Percentiles rank a stretch among this genome's conserved stretches.
phyloP scores from a whole-genome alignment of 495 filamentous ascomycete genomes.

The Lophiotrema nucula region DNA sequence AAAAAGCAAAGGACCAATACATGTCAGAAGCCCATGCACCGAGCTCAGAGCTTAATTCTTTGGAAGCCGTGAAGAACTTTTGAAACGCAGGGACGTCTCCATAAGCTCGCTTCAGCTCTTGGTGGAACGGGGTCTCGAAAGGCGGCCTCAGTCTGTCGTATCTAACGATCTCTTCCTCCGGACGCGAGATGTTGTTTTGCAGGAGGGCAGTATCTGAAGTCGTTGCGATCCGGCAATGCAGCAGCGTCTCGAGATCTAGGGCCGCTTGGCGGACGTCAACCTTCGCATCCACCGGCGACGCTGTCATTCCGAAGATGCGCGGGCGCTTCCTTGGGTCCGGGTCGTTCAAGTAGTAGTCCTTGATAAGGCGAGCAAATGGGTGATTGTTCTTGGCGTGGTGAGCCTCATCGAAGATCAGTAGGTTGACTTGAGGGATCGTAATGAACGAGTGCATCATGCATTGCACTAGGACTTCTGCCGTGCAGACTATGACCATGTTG shows the following conservation, averaged over 20 bases:
- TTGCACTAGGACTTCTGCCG: constrained; percentile 78
- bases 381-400: constrained; percentile 97
- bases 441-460: constrained; percentile 81
- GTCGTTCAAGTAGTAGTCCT: constrained; percentile 69
- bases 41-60: constrained; percentile 62
- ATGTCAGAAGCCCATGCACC: constrained; percentile 86
- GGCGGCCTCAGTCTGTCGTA: constrained; percentile 55
- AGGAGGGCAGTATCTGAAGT: constrained; percentile 64
- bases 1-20: constrained; percentile 71
- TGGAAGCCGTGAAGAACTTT: constrained; percentile 59
- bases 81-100: constrained; percentile 58
- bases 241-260: constrained; percentile 67
- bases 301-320: constrained; percentile 94
- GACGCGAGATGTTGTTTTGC: constrained; percentile 57
- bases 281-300: constrained; percentile 88
- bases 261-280: constrained; percentile 65
- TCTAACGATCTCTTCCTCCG: constrained; percentile 58
- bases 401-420: constrained; percentile 94
- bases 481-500: constrained; percentile 90
- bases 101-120: constrained; percentile 54
- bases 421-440: constrained; percentile 78
- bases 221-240: constrained; percentile 82
- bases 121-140: constrained; percentile 65
- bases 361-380: constrained; percentile 85
- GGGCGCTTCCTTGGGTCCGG: constrained; percentile 54